Evolutionary conservation across 2,329 filamentous ascomycete genomes (phyloP).

Genomic region (Talaromyces sp.): DNA sequence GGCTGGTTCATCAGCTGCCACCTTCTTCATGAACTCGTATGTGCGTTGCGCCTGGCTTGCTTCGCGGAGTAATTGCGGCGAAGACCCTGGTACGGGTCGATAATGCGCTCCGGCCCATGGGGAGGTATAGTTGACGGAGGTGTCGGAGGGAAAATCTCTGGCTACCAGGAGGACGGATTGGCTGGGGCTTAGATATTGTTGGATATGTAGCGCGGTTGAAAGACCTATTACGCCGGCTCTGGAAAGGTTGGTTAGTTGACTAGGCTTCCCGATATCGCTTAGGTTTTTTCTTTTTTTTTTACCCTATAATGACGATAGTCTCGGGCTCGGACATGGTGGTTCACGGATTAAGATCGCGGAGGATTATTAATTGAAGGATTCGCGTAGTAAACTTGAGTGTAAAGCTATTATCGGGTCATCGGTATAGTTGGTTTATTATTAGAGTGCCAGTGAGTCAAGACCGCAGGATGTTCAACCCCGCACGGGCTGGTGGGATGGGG

Average conservation of each 20-base stretch:
- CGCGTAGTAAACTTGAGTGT: background rate
- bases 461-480: background rate
- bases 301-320: conserved; percentile 45
- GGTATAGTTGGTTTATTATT: background rate
- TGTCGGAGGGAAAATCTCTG: conserved; percentile 42
- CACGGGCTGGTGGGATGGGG: background rate
- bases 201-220: conserved; percentile 39
- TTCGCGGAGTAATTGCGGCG: conserved; percentile 40
- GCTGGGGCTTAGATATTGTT: conserved; percentile 28
- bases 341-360: no score
- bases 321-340: conserved; percentile 28
- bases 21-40: conserved; percentile 40
- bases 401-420: background rate
- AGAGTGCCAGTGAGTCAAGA: conserved; percentile 2
- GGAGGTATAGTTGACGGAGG: conserved; percentile 50
- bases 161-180: conserved; percentile 45
- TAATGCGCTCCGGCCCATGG: conserved; percentile 53
- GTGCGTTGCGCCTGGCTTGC: conserved; percentile 42
- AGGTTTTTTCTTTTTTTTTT: conserved; percentile 3
- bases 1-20: conserved; percentile 38
- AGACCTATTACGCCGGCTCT: conserved; percentile 48
- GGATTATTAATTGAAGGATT: no score
- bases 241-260: conserved; percentile 1
- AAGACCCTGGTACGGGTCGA: conserved; percentile 46
- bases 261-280: background rate